These are phyloP conservation scores for Monosporascus sp. DNA, from an alignment of 2,329 filamentous ascomycete genomes.

Conservation along the genomic window DNA sequence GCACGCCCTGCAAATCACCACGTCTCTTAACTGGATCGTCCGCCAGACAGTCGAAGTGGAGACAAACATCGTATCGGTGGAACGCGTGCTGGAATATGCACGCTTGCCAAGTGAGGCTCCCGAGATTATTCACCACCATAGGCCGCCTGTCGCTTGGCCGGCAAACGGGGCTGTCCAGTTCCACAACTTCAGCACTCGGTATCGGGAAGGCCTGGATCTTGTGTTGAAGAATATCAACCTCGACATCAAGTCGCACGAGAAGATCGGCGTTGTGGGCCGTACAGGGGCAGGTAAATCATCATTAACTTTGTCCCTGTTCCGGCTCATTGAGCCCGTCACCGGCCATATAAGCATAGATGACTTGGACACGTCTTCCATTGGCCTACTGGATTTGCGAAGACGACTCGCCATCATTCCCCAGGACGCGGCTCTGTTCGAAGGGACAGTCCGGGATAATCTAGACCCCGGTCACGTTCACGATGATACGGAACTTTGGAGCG, in stretches of 20 bases:
- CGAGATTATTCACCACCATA: conserved; percentile 82
- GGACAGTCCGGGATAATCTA: conserved; percentile 87
- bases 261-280: conserved; percentile 94
- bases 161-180: conserved; percentile 83
- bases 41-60: conserved; percentile 99
- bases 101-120: conserved; percentile 86
- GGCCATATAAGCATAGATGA: conserved; percentile 86
- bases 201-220: conserved; percentile 81
- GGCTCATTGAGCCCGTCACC: conserved; percentile 82
- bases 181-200: conserved; percentile 89
- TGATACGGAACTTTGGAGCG: conserved; percentile 95
- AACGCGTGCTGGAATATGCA: conserved; percentile 95
- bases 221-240: conserved; percentile 91
- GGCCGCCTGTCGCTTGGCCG: conserved; percentile 88
- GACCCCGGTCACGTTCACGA: conserved; percentile 93
- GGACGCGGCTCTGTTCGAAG: conserved; percentile 93
- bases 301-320: conserved; percentile 85
- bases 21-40: conserved; percentile 98
- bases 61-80: conserved; percentile 99
- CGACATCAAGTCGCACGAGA: conserved; percentile 92
- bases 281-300: conserved; percentile 96
- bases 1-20: conserved; percentile 93
- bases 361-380: conserved; percentile 84
- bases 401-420: conserved; percentile 96
- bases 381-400: conserved; percentile 79